Base-by-base conservation (phyloP, 805 yeast genomes). In the Sugiyamaella lignohabitans region DNA sequence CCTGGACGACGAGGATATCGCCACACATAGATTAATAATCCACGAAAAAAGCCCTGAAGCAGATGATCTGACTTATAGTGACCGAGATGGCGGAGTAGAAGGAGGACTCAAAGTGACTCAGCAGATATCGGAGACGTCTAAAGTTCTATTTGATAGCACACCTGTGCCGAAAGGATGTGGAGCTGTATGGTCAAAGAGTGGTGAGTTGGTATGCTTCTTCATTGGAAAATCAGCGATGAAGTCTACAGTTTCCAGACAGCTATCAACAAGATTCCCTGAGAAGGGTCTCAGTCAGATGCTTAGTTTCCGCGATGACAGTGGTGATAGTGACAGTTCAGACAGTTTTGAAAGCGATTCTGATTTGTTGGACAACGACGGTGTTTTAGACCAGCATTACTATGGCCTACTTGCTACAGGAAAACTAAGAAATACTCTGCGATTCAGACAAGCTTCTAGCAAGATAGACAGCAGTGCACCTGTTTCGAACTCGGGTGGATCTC, bases 91-190 rank as follows among this genome's bases (percentile, higher is more conserved):
- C 6, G 30, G 10, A 6, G 30, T 27, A 6, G n/a, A n/a, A n/a
- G n/a, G n/a, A n/a, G 32, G 32, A 27, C 14, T 27, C 8, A 27
- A 8, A 27, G 32, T 27, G 32, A 27, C 32, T 27, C 32, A 27
- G 14, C 32, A 27, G 14, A 27, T 27, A 8, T 27, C 32, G 8
- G 32, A 27, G 14, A 8, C 32, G 62, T 61, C 39, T 55, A 61
- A 44, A 67, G 59, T 38, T 5, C 10, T 71, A 3, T 75, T 80
- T 57, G 95, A 87, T 59, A 81, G 87, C 36, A 86, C 95, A 0
- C 97, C 97, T 0, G 74, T 89, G 11, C 96, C 97, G 0, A 88
- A 86, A 59, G 93, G 88, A 6, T 89, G 96, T 68, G 96, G 96
- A 6, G 96, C 95, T 0, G 70, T 78, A 1, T 89, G 96, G 96